Base-by-base conservation (phyloP, 768 basidiomycete species). In the Clitopilus passeckerianus region DNA sequence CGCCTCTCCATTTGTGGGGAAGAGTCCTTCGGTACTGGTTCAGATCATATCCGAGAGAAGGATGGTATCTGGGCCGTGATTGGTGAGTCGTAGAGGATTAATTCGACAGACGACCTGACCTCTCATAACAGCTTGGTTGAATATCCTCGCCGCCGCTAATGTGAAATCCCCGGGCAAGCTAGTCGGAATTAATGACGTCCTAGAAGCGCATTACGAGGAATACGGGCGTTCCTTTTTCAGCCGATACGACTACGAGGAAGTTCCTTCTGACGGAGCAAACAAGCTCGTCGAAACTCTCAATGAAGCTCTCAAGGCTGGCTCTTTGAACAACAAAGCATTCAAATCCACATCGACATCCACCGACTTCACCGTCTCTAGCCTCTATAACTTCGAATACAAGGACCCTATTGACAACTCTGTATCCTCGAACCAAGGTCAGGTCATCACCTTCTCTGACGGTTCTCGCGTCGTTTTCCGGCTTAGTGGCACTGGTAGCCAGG, bases 141-240 rank as follows among this genome's bases (percentile, higher is more conserved):
- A 97, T 71, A 98, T 99, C 73, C 80, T 98, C 68, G 93, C 91
- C 22, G 95, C 93, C 33, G 93, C 90, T 59, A 91, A 95, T 75
- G 80, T 79, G 66, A 75, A 84, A 18, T 90, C 88, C 7, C 84
- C 87, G 20, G 86, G 85, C 69, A 83, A 91, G 71, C 77, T 92
- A 24, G 77, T 90, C 55, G 91, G 92, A 10, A 97, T 99, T 76
- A 95, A 94, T 61, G 95, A 98, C 69, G 76, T 99, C 61, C 84
- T 96, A 20, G 80, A 85, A 65, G 84, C 83, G 67, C 94, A 95
- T 79, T 99, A 98, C 76, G 80, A 83, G 62, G 87, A 82, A 67
- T 98, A 99, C 73, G 97, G 97, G 46, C 93, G 97, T 60, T 94
- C 89, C 53, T 98, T 97, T 86, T 99, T 99, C 83, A 95, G 91